phyloP scores from a whole-genome alignment of 106 monocot genomes.

The Dioscorea zingiberensis region DNA sequence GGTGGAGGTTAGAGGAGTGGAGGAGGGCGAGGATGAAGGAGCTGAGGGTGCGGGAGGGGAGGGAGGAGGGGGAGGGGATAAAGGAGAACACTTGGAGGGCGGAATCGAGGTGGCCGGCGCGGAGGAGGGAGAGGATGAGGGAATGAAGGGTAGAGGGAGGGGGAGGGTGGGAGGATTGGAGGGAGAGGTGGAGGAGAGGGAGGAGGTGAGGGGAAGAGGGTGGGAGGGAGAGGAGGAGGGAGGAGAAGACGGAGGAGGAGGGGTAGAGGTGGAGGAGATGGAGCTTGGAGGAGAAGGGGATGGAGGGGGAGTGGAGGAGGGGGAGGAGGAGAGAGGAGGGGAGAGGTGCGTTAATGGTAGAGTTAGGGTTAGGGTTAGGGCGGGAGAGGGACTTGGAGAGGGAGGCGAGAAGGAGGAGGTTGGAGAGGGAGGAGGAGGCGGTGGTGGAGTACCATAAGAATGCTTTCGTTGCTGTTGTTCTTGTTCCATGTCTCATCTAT shows the following conservation, averaged over 20 bases:
- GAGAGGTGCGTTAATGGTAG: background rate
- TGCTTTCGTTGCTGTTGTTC: too few species aligned
- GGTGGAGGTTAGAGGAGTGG: slow-evolving; percentile 32
- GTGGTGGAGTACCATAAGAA: background rate
- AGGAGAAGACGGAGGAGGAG: background rate
- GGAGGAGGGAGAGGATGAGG: slow-evolving; percentile 45
- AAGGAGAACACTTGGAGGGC: slow-evolving; percentile 62
- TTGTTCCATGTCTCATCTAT: too few species aligned
- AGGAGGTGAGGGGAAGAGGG: slow-evolving; percentile 19
- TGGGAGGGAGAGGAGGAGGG: slow-evolving; percentile 1
- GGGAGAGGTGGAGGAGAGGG: slow-evolving; percentile 18
- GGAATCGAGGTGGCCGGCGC: slow-evolving; percentile 42
- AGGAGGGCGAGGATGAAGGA: slow-evolving; percentile 65
- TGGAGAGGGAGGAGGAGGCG: background rate
- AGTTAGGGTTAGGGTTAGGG: background rate
- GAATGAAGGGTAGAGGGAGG: slow-evolving; percentile 28
- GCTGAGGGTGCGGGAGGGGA: slow-evolving; percentile 27
- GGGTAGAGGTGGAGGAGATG: background rate
- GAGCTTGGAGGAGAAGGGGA: slow-evolving; percentile 8
- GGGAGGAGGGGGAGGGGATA: slow-evolving; percentile 11
- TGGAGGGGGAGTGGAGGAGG: background rate
- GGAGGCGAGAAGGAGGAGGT: background rate
- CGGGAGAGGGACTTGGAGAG: slow-evolving; percentile 3
- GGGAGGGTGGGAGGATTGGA: slow-evolving; percentile 7
- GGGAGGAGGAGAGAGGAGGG: background rate